Conservation (phyloP, 306 rosid genomes). For the Begonia masoniana region DNA sequence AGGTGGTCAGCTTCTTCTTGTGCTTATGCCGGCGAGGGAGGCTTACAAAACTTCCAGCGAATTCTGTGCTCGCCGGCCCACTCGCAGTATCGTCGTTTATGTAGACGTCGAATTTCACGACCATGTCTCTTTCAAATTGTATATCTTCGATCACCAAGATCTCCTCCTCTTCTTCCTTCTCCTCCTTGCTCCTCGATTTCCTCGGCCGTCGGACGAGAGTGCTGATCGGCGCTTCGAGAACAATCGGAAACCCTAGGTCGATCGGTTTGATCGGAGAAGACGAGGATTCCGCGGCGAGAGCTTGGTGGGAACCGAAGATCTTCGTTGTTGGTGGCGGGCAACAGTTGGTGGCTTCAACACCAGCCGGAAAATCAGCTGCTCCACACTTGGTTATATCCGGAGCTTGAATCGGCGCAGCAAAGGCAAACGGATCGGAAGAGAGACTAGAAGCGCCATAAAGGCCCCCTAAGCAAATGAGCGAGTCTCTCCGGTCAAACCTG, state of each 20-base stretch:
- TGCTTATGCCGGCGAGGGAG: conserved; percentile 48
- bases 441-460: conserved; percentile 36
- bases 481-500: conserved; percentile 33
- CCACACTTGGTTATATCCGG: conserved; percentile 50
- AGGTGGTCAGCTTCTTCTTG: conserved; percentile 21
- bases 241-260: conserved; percentile 22
- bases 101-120: conserved; percentile 62
- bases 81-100: conserved; percentile 40
- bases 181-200: conserved; percentile 27
- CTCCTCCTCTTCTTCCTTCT: conserved; percentile 35
- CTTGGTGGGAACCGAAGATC: conserved; percentile 15
- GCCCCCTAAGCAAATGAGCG: conserved; percentile 56
- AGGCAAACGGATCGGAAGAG: conserved; percentile 26
- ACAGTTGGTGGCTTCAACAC: conserved; percentile 27
- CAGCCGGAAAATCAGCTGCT: conserved; percentile 27
- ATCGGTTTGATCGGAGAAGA: conserved; percentile 5
- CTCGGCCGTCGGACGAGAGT: conserved; percentile 39
- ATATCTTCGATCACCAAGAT: conserved; percentile 33
- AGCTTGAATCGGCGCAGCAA: conserved; percentile 38
- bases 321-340: conserved; percentile 47
- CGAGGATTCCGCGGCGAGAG: conserved; percentile 22
- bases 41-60: conserved; percentile 76
- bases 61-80: conserved; percentile 40
- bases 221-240: conserved; percentile 25
- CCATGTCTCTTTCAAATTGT: conserved; percentile 26